Evolutionary conservation across 2,329 filamentous ascomycete species (phyloP).

Genomic region (Ophiostoma montium): DNA sequence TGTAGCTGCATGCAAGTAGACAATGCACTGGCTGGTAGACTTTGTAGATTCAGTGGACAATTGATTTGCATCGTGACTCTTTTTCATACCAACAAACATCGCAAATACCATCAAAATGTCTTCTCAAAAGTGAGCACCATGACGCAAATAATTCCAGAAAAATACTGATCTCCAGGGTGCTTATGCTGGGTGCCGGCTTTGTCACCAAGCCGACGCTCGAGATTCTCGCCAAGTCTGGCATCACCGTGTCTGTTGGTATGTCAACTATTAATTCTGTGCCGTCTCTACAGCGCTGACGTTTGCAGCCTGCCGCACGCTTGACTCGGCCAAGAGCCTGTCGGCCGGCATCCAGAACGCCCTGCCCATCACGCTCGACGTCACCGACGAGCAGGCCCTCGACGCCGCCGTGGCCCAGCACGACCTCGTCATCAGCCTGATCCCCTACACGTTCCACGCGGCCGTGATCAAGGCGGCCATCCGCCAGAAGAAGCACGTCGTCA

Average conservation of each 20-base stretch:
- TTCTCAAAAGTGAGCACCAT: too few relatives aligned
- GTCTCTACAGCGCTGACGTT: neutral
- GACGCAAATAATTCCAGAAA: too few relatives aligned
- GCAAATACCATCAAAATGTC: neutral
- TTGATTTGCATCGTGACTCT: too few relatives aligned
- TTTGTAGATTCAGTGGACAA: too few relatives aligned
- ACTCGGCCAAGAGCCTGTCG: constrained; percentile 60
- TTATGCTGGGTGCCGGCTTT: constrained; percentile 39
- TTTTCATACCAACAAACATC: too few relatives aligned
- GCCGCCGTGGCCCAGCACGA: constrained; percentile 67
- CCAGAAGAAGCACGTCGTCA: constrained; percentile 92
- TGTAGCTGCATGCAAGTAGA: too few relatives aligned
- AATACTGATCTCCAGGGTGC: constrained; percentile 2
- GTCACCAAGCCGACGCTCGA: constrained; percentile 52
- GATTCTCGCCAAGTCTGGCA: constrained; percentile 43
- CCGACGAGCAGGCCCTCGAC: constrained; percentile 61
- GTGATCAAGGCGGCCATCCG: constrained; percentile 91
- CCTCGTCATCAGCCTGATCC: constrained; percentile 70
- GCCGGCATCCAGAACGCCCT: constrained; percentile 57
- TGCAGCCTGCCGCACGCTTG: constrained; percentile 70
- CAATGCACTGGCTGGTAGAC: too few relatives aligned
- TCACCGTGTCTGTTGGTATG: constrained; percentile 52
- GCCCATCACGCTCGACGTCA: constrained; percentile 76
- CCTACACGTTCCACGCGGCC: constrained; percentile 75
- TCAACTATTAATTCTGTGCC: neutral